Evolutionary conservation across 495 filamentous ascomycete species (phyloP), one percentile per base, ranked within the genome.

Genomic region (Aspergillus funiculosus): DNA sequence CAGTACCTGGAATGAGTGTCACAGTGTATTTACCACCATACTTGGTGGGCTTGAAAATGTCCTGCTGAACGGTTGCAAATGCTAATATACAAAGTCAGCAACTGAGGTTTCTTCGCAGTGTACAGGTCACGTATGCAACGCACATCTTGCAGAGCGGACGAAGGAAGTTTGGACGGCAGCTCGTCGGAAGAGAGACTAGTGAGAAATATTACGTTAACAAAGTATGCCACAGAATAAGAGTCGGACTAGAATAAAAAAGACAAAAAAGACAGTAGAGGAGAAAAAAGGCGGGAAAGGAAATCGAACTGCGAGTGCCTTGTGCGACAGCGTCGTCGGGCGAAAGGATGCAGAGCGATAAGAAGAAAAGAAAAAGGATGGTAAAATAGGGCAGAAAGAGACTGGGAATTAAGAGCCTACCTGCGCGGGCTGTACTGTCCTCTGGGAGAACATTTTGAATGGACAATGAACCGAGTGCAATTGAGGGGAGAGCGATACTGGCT

Each of bases 1-100:
- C 18, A 27, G 29, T 76, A 85, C 82, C 91, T 56, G 92, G 92
- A 67, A 98, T 96, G 50, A 98, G 78, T 41, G 94, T 96, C 55
- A 95, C 90, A 13, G 94, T 97, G 79, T 97, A 97, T 75, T 97
- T 98, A 66, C 92, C 89, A 57, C 92, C 92, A 72, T 91, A 97
- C 72, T 97, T 98, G 60, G 92, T 95, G 44, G 92, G 92, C 78
- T 94, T 92, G 80, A 95, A 94, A 63, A 94, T 86, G 62, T 95
- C 89, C 53, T 82, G 79, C 68, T 86, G 80, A 45, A 94, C 72
- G 29, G 82, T 91, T 51, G 89, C 89, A 56, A 84, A 72, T 36
- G 72, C 73, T 75, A 43, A 38, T 38, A 38, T 43, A 15, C 17
- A 22, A 56, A 20, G 50, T 63, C 52, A 61, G 53, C 38, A n/a